Base-by-base conservation (phyloP, 169 alveolate genomes). In the Eimeria falciformis region DNA sequence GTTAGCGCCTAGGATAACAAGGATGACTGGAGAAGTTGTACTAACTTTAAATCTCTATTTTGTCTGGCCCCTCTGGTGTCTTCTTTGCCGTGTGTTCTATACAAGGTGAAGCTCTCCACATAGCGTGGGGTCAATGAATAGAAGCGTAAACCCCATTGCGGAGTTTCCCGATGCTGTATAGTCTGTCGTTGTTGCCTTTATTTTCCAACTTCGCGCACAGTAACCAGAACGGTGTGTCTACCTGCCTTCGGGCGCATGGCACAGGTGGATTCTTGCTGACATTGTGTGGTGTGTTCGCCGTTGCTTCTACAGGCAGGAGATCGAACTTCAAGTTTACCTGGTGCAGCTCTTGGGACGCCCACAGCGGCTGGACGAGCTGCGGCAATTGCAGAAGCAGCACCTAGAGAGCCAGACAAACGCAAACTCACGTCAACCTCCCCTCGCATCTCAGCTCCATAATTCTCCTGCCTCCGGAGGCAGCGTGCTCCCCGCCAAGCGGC, bases 291-390 rank as follows among this genome's bases (percentile, higher is more conserved):
- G 78, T 17, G 18, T 33, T 71, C 21, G 23, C 37, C 27, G 37
- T 33, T 81, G 58, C 17, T 29, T 27, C 1, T 75, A 23, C 90
- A 81, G 90, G 58, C 73, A 37, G 46, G 90, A 81, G 40, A 37
- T 81, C 29, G 90, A 81, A 25, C 55, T 81, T 56, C 45, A 81
- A 7, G 53, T 55, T 25, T 75, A 81, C 45, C 27, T 81, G 62
- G 90, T 81, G n/a, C 90, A 81, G 25, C 68, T 81, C 7, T 17
- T 81, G 45, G 90, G 90, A 11, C 33, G 68, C 58, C 90, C 90
- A 2, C 90, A 55, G 55, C 90, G 58, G 0, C 18, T 81, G 55
- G 46, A 47, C n/a, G 90, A 77, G 33, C 75, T 18, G 90, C 12
- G n/a, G 40, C 53, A 17, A 75, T 56, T n/a, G 1, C 27, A 47